A percentile compares a stretch with the other conserved stretches of the same genome.
These are phyloP conservation scores for Hyphopichia fennica DNA, from an alignment of 1,139 yeast species.

Conservation along the genomic window DNA sequence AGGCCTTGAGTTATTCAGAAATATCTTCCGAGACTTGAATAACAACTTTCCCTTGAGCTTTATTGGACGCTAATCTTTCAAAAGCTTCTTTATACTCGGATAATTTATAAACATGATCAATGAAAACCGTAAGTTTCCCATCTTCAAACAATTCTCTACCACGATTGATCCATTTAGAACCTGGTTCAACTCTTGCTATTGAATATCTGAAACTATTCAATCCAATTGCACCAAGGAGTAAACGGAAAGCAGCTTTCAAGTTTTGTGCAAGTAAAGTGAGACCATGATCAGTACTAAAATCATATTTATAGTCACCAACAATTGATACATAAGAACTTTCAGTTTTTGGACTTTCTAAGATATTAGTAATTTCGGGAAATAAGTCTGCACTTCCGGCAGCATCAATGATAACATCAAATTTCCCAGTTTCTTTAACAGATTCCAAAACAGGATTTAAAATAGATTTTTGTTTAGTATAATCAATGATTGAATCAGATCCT, in stretches of 20 bases:
- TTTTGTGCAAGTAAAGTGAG: background rate
- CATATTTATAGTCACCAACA: conserved; percentile 47
- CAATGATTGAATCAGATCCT: conserved; percentile 55
- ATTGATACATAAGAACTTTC: conserved; percentile 50
- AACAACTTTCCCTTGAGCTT: conserved; percentile 65
- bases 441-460: conserved; percentile 24
- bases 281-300: conserved; percentile 16
- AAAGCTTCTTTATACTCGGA: conserved; percentile 52
- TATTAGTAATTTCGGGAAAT: conserved; percentile 18
- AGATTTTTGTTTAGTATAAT: conserved; percentile 40
- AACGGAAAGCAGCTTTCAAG: background rate
- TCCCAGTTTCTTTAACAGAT: conserved; percentile 17
- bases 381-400: conserved; percentile 29
- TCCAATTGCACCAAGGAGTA: conserved; percentile 9
- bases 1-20: too few species aligned
- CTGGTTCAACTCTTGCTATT: conserved; percentile 5
- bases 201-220: conserved; percentile 12
- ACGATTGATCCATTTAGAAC: conserved; percentile 10
- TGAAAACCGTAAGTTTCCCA: conserved; percentile 40
- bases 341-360: conserved; percentile 38
- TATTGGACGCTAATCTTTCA: conserved; percentile 43
- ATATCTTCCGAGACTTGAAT: conserved; percentile 24
- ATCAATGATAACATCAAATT: conserved; percentile 41
- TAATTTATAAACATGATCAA: conserved; percentile 56
- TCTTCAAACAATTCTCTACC: conserved; percentile 34